Conservation (phyloP, 2,329 filamentous ascomycete genomes). For the Talaromyces rugulosus region DNA sequence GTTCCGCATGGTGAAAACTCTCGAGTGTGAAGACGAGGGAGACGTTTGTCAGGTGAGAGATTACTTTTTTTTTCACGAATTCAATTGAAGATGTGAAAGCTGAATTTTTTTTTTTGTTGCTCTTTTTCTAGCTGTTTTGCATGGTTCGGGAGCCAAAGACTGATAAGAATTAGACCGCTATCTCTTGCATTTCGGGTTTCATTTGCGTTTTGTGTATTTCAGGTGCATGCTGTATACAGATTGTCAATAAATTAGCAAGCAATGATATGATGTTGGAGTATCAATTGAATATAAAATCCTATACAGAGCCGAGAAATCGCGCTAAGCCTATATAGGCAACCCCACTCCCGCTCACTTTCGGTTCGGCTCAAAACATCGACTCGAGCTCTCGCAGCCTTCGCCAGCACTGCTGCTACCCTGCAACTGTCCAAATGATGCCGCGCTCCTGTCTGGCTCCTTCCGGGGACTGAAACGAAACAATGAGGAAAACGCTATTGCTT, state of each 20-base stretch:
- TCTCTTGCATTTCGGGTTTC: background rate
- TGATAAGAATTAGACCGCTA: slow-evolving; percentile 1
- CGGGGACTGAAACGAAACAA: slow-evolving; percentile 20
- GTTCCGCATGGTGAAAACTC: slow-evolving; percentile 60
- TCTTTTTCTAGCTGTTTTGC: slow-evolving; percentile 11
- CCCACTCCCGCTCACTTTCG: background rate
- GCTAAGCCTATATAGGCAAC: background rate
- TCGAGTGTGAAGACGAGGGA: slow-evolving; percentile 62
- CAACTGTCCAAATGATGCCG: background rate
- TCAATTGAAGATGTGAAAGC: background rate
- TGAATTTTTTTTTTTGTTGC: background rate
- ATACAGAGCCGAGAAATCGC: background rate
- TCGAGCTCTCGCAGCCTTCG: background rate
- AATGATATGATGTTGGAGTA: too few species aligned
- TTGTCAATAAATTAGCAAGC: background rate
- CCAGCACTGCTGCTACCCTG: background rate
- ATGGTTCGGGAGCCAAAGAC: slow-evolving; percentile 14
- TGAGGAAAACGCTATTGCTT: slow-evolving; percentile 44
- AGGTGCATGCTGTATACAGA: background rate
- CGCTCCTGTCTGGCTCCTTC: slow-evolving; percentile 1
- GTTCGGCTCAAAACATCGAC: background rate
- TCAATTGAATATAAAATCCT: background rate
- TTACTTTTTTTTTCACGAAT: background rate
- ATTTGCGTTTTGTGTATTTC: background rate
- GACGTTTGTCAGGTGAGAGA: slow-evolving; percentile 48